These are phyloP conservation scores for Yarrowia bubula DNA, from an alignment of 805 yeast genomes.

Conservation along the genomic window DNA sequence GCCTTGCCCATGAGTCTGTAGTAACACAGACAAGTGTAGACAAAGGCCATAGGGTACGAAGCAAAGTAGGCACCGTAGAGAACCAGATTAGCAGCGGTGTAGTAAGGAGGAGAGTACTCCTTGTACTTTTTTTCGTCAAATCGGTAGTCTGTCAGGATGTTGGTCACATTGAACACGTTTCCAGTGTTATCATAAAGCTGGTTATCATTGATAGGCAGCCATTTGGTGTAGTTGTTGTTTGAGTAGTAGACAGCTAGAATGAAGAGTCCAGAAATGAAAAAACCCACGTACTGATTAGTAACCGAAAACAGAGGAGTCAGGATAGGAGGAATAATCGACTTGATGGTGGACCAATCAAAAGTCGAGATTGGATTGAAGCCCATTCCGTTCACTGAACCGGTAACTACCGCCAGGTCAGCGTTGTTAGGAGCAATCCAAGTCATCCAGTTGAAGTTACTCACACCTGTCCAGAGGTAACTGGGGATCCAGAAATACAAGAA, in stretches of 20 bases:
- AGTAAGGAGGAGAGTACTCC: slow-evolving; percentile 63
- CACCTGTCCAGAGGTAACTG: slow-evolving; percentile 59
- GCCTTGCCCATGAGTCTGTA: neutral
- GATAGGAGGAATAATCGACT: slow-evolving; percentile 26
- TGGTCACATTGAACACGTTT: slow-evolving; percentile 46
- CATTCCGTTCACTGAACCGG: slow-evolving; percentile 44
- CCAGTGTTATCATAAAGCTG: slow-evolving; percentile 54
- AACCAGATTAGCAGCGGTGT: slow-evolving; percentile 48
- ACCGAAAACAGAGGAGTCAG: slow-evolving; percentile 29
- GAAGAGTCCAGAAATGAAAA: slow-evolving; percentile 41
- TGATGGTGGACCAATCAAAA: neutral
- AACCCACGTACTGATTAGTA: slow-evolving; percentile 26
- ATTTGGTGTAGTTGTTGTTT: slow-evolving; percentile 45
- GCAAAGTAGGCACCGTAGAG: slow-evolving; percentile 42
- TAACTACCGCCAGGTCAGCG: slow-evolving; percentile 45
- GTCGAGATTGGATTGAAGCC: slow-evolving; percentile 38
- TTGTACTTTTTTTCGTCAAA: slow-evolving; percentile 50
- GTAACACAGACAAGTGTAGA: neutral
- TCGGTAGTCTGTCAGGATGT: slow-evolving; percentile 42
- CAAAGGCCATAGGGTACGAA: neutral
- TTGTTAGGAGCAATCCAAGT: slow-evolving; percentile 54
- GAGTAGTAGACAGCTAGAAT: slow-evolving; percentile 39
- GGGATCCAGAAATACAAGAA: slow-evolving; percentile 68
- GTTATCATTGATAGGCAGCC: slow-evolving; percentile 57
- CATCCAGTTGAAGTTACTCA: slow-evolving; percentile 62